phyloP scores from a whole-genome alignment of 2,329 filamentous ascomycete genomes.

The Dissoconium aciculare region DNA sequence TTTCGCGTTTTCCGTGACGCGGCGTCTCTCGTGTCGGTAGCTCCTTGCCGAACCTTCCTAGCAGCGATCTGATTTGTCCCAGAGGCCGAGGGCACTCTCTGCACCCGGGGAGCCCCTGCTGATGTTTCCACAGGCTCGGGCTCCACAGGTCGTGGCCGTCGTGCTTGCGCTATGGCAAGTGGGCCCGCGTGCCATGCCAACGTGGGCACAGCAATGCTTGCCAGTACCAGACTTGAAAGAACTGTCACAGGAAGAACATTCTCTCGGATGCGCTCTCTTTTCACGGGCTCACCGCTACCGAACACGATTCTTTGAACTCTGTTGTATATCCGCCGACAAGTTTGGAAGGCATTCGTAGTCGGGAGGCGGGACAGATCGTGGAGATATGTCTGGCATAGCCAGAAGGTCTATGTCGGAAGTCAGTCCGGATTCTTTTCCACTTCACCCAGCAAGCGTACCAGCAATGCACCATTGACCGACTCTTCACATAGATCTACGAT shows the following conservation, averaged over 20 bases:
- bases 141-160: slow-evolving; percentile 52
- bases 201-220: slow-evolving; percentile 58
- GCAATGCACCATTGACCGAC: slow-evolving; percentile 66
- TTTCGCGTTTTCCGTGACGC: slow-evolving; percentile 22
- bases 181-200: slow-evolving; percentile 67
- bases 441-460: slow-evolving; percentile 43
- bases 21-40: slow-evolving; percentile 15
- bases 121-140: slow-evolving; percentile 44
- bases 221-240: slow-evolving; percentile 64
- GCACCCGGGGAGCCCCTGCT: slow-evolving; percentile 41
- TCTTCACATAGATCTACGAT: slow-evolving; percentile 74
- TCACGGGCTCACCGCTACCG: slow-evolving; percentile 52
- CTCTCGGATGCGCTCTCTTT: slow-evolving; percentile 63
- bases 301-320: slow-evolving; percentile 81
- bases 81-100: slow-evolving; percentile 55
- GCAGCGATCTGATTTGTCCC: slow-evolving; percentile 26
- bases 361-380: slow-evolving; percentile 65
- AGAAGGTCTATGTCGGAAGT: slow-evolving; percentile 52
- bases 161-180: slow-evolving; percentile 65
- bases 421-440: slow-evolving; percentile 5
- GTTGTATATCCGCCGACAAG: slow-evolving; percentile 71
- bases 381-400: slow-evolving; percentile 78
- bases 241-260: slow-evolving; percentile 69
- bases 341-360: slow-evolving; percentile 63
- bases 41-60: slow-evolving; percentile 28